Percentiles rank a stretch among this genome's conserved stretches.
phyloP scores from a whole-genome alignment of 129 eudicot species.

The Scalesia atractyloides region DNA sequence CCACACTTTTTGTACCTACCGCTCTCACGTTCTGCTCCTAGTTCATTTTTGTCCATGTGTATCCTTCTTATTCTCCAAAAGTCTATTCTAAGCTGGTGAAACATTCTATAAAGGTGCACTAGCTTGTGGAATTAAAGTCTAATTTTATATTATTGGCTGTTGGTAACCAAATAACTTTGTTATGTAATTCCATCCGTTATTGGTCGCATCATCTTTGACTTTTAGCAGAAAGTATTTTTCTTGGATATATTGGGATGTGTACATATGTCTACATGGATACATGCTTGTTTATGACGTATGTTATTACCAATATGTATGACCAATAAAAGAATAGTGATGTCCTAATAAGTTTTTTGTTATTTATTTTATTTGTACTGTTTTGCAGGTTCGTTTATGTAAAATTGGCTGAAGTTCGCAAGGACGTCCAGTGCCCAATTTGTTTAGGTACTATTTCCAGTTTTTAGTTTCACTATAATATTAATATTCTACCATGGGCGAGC shows the following conservation, averaged over 20 bases:
- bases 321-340: not conserved
- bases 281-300: not conserved
- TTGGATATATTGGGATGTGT: slow-evolving; percentile 11
- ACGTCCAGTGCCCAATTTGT: slow-evolving; percentile 97
- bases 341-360: not conserved
- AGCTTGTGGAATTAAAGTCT: not conserved
- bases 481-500: not conserved
- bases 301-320: not conserved
- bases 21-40: not conserved
- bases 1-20: slow-evolving; percentile 13
- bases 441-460: slow-evolving; percentile 39
- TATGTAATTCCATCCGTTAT: slow-evolving; percentile 10
- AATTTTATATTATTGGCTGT: not conserved
- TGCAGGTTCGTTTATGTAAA: slow-evolving; percentile 63
- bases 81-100: slow-evolving; percentile 11
- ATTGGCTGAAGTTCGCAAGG: slow-evolving; percentile 84
- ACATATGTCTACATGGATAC: not conserved
- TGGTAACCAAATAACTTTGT: slow-evolving; percentile 7
- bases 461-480: slow-evolving; percentile 1
- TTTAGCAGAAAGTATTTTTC: slow-evolving; percentile 15
- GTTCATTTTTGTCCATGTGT: not conserved
- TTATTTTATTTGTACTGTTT: slow-evolving; percentile 10
- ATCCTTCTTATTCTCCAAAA: not conserved
- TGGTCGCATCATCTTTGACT: slow-evolving; percentile 15
- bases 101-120: slow-evolving; percentile 10